Evolutionary conservation across 2,329 filamentous ascomycete genomes (phyloP).

Genomic region (Chaetomiaceae sp.): DNA sequence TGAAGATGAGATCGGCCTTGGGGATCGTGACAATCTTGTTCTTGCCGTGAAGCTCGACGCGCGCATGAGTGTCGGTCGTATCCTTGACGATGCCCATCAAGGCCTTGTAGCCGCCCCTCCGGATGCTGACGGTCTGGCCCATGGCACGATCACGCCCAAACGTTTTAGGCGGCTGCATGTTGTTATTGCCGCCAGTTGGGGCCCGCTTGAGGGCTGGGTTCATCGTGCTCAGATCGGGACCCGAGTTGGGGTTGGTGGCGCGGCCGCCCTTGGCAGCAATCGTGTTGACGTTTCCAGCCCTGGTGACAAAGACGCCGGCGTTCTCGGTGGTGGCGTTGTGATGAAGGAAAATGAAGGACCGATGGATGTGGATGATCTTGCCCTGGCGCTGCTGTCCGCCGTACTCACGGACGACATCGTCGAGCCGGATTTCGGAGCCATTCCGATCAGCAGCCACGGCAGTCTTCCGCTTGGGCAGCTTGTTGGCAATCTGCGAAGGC

Average conservation of each 20-base stretch:
- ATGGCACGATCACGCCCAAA: conserved; percentile 79
- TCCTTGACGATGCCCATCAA: conserved; percentile 94
- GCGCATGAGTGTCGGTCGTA: conserved; percentile 77
- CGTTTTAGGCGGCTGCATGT: conserved; percentile 62
- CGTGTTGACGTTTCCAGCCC: conserved; percentile 79
- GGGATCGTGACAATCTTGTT: conserved; percentile 83
- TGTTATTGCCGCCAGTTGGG: conserved; percentile 48
- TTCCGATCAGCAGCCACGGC: conserved; percentile 90
- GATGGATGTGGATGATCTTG: conserved; percentile 88
- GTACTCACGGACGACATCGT: conserved; percentile 88
- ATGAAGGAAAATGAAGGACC: conserved; percentile 86
- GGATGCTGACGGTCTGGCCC: conserved; percentile 86
- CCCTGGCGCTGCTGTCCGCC: conserved; percentile 81
- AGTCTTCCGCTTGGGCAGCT: conserved; percentile 73
- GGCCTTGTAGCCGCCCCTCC: conserved; percentile 85
- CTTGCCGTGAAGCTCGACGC: conserved; percentile 91
- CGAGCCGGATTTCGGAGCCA: conserved; percentile 84
- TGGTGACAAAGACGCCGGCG: conserved; percentile 81
- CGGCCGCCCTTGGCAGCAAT: conserved; percentile 92
- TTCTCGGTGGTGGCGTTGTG: conserved; percentile 82
- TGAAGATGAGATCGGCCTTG: conserved; percentile 77
- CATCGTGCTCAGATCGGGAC: conserved; percentile 82
- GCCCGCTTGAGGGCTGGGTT: conserved; percentile 82
- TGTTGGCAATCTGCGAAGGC: conserved; percentile 88
- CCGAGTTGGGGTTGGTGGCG: conserved; percentile 53